Evolutionary conservation across 352 stramenopile species (phyloP).

Genomic region (Phytophthora macrochlamydospora): DNA sequence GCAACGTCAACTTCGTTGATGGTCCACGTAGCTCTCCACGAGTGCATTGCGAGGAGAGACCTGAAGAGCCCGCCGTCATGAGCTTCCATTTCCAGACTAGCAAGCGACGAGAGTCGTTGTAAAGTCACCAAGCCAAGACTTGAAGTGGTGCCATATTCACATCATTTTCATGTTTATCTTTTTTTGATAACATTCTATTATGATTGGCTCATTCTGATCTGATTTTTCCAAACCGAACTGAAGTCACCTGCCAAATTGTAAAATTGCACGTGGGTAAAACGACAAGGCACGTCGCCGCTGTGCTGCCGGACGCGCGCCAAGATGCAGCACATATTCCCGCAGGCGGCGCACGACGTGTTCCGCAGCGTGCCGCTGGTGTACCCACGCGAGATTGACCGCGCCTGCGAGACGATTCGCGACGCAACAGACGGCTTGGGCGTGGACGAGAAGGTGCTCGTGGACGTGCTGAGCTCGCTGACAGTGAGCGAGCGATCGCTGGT

Average conservation of each 20-base stretch:
- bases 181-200: too few species aligned
- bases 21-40: background rate
- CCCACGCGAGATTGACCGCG: constrained; percentile 54
- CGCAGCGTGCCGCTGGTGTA: constrained; percentile 38
- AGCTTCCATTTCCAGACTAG: background rate
- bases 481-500: constrained; percentile 62
- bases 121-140: background rate
- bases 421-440: constrained; percentile 75
- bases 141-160: too few species aligned
- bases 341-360: constrained; percentile 47
- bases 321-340: constrained; percentile 48
- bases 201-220: too few species aligned
- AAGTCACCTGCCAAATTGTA: background rate
- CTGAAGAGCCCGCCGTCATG: background rate
- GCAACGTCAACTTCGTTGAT: constrained; percentile 16
- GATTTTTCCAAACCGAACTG: too few species aligned
- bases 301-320: background rate
- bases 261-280: background rate
- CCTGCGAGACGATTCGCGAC: constrained; percentile 56
- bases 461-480: constrained; percentile 48
- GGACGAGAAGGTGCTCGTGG: constrained; percentile 66
- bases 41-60: background rate
- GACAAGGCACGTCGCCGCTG: background rate
- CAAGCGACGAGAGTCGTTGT: background rate
- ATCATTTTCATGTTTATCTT: too few species aligned